Evolutionary conservation across 1,284 basidiomycete genomes (phyloP).

Genomic region (Rhodofomes roseus): DNA sequence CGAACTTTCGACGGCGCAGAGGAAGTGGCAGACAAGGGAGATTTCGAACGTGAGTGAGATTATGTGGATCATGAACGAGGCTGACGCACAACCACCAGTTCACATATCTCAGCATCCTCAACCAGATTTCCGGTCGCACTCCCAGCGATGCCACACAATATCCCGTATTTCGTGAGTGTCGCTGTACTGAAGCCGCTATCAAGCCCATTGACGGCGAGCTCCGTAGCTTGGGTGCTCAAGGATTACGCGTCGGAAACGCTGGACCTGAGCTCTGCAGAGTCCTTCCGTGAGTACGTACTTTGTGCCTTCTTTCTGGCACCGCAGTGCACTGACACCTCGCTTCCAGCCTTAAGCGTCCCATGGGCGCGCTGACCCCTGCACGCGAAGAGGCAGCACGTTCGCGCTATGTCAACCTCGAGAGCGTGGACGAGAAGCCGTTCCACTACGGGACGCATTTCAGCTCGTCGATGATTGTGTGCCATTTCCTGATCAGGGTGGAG

Average conservation of each 20-base stretch:
- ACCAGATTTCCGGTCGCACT: conserved; percentile 88
- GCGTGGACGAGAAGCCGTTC: conserved; percentile 84
- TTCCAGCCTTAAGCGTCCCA: conserved; percentile 74
- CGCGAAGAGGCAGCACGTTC: conserved; percentile 71
- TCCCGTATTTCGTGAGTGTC: conserved; percentile 80
- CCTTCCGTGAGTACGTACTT: conserved; percentile 76
- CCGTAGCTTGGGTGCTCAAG: conserved; percentile 80
- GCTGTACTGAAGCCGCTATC: background rate
- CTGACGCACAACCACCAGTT: conserved; percentile 46
- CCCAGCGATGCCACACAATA: conserved; percentile 95
- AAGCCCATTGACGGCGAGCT: background rate
- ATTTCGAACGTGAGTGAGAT: conserved; percentile 76
- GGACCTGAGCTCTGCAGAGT: conserved; percentile 62
- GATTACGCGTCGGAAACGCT: conserved; percentile 80
- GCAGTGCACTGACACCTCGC: background rate
- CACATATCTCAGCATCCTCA: conserved; percentile 82
- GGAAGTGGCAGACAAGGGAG: conserved; percentile 82
- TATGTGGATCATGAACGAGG: background rate
- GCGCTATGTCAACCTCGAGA: conserved; percentile 75
- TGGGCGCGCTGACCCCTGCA: conserved; percentile 84
- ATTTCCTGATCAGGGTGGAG: conserved; percentile 87
- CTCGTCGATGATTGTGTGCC: conserved; percentile 96
- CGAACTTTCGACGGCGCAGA: conserved; percentile 65
- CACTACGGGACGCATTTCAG: conserved; percentile 96
- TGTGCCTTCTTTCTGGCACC: background rate